These are phyloP conservation scores for Metschnikowia noctiluminum DNA, from an alignment of 805 yeast genomes.

Conservation along the genomic window DNA sequence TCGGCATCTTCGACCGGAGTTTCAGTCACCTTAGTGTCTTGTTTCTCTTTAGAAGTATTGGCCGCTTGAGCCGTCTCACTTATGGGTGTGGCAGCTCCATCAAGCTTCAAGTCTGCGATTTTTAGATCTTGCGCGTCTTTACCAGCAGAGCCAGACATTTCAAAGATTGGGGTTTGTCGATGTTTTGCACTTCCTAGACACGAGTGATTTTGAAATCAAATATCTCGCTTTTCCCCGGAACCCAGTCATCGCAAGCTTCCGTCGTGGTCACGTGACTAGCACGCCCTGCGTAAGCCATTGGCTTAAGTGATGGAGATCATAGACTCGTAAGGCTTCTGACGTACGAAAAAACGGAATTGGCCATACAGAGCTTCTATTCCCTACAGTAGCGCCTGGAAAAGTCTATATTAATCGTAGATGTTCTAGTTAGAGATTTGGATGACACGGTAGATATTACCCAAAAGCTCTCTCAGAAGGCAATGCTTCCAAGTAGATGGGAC, in stretches of 20 bases:
- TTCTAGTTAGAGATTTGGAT: neutral
- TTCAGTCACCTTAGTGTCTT: too few relatives aligned
- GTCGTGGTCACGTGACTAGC: neutral
- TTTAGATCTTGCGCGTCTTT: slow-evolving; percentile 10
- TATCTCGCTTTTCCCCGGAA: too few relatives aligned
- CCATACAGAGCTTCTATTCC: too few relatives aligned
- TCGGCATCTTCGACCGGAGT: slow-evolving; percentile 20
- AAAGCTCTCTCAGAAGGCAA: too few relatives aligned
- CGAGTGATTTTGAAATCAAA: too few relatives aligned
- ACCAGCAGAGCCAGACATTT: slow-evolving; percentile 1
- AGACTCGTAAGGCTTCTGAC: too few relatives aligned
- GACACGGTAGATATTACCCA: too few relatives aligned
- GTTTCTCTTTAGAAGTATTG: slow-evolving; percentile 2
- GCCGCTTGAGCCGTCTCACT: slow-evolving; percentile 2
- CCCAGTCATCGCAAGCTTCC: neutral
- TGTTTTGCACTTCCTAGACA: too few relatives aligned
- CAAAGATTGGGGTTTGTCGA: neutral
- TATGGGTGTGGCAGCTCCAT: slow-evolving; percentile 5
- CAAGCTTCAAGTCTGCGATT: slow-evolving; percentile 10
- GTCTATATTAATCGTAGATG: neutral
- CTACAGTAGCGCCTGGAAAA: neutral
- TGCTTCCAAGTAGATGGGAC: too few relatives aligned
- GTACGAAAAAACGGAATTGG: too few relatives aligned
- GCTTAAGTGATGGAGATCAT: too few relatives aligned
- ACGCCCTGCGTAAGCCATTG: too few relatives aligned